Base-by-base conservation (phyloP, 139 green algal genomes). In the Parachlorella kessleri region DNA sequence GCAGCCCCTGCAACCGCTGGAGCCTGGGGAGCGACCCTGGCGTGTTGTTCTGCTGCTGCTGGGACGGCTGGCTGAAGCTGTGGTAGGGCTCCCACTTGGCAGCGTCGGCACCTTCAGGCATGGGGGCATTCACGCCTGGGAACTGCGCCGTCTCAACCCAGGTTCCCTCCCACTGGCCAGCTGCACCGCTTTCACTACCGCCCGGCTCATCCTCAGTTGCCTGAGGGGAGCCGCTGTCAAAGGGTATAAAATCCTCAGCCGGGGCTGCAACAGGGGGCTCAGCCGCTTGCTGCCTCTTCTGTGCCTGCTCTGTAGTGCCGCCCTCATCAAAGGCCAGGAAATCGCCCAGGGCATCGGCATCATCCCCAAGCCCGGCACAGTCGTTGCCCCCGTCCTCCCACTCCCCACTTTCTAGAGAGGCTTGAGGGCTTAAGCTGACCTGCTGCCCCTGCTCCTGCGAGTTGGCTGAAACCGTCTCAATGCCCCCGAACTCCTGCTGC, bases 61-160 rank as follows among this genome's bases (percentile, higher is more conserved):
- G 48, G 48, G 48, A 14, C 21, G 48, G 48, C 48, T 59, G 48
- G 48, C 48, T 14, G 48, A 28, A 18, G 14, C 21, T 14, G 48
- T 18, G 48, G 14, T 59, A 18, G 37, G 65, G 40, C 30, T 30
- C 63, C 81, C 81, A 85, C 7, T 54, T 24, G 18, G 30, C 24
- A 1, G n/a, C 26, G 55, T 81, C 72, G 26, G 77, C 83, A 1
- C 73, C 79, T 21, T 63, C 63, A 1, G 78, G 83, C 5, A 75
- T 23, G 2, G 83, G 83, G 1, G 78, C 83, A 55, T 87, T 87
- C 26, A 87, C 39, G 3, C 83, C 83, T 3, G 78, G 78, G 33
- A 84, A 85, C 26, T 40, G 48, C 8, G 71, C 76, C 26, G 28
- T 23, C 18, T n/a, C n/a, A 33, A 23, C 63, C 1, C 63, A 9